These are phyloP conservation scores for Boletus sensibilis DNA, from an alignment of 768 basidiomycete species.

Conservation along the genomic window DNA sequence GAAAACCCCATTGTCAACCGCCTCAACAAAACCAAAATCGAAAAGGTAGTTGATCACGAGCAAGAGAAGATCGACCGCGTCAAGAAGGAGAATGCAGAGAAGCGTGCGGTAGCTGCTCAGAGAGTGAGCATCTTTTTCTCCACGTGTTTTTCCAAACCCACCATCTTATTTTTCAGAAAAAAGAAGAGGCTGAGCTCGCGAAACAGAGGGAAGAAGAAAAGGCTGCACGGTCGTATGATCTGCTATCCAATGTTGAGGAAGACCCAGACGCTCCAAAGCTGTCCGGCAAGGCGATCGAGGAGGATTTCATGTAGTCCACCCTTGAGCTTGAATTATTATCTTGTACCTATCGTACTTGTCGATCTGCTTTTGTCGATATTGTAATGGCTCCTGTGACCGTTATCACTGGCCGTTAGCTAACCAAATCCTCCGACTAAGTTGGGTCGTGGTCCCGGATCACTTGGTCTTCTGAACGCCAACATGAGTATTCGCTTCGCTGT, in stretches of 20 bases:
- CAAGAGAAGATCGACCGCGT: constrained; percentile 79
- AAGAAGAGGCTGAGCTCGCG: constrained; percentile 73
- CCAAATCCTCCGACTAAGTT: neutral
- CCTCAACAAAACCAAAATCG: constrained; percentile 89
- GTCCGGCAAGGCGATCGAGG: constrained; percentile 75
- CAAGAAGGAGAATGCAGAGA: constrained; percentile 68
- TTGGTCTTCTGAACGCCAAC: neutral
- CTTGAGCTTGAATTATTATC: neutral
- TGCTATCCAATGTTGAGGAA: constrained; percentile 65
- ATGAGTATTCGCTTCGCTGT: constrained; percentile 34
- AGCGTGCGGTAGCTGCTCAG: constrained; percentile 61
- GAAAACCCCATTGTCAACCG: constrained; percentile 91
- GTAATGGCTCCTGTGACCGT: neutral
- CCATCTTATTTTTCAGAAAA: constrained; percentile 49
- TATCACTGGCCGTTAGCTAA: neutral
- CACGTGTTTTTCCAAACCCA: neutral
- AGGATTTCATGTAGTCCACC: constrained; percentile 76
- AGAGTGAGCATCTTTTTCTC: constrained; percentile 45
- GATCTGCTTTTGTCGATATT: neutral
- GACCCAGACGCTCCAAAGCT: constrained; percentile 52
- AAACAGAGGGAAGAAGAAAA: constrained; percentile 82
- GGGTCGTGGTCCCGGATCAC: neutral
- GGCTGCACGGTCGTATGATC: constrained; percentile 82
- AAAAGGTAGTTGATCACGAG: constrained; percentile 86
- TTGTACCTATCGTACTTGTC: neutral